Conservation (phyloP, 2,329 filamentous ascomycete species). For the Xylaria sp. region DNA sequence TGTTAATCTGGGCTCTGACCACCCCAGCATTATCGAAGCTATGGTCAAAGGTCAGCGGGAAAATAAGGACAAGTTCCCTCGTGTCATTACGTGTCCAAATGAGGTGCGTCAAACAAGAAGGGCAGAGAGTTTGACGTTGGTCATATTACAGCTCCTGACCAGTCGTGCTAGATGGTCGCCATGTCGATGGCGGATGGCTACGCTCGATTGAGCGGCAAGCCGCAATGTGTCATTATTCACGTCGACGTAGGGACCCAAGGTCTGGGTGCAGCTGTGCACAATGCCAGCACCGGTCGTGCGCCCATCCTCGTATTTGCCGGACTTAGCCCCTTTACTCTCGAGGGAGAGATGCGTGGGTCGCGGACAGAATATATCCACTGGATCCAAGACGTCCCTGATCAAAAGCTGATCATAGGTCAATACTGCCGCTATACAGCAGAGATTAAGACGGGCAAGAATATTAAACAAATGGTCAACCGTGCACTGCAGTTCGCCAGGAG, state of each 20-base stretch:
- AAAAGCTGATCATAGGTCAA: constrained; percentile 82
- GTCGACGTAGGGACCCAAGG: constrained; percentile 86
- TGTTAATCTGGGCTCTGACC: constrained; percentile 76
- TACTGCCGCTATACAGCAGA: constrained; percentile 88
- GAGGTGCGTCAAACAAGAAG: constrained; percentile 63
- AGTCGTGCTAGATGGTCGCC: constrained; percentile 74
- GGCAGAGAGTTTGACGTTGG: not conserved
- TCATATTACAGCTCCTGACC: constrained; percentile 7
- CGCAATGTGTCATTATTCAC: constrained; percentile 82
- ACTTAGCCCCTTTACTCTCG: constrained; percentile 78
- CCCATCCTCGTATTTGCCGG: constrained; percentile 84
- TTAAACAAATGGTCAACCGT: constrained; percentile 90
- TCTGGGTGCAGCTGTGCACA: constrained; percentile 81
- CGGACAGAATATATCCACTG: constrained; percentile 88
- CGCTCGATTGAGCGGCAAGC: constrained; percentile 75
- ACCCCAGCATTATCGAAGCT: constrained; percentile 82
- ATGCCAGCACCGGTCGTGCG: constrained; percentile 77
- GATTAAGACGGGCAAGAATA: constrained; percentile 84
- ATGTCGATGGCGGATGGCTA: constrained; percentile 88
- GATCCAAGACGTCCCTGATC: constrained; percentile 86
- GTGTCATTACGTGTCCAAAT: constrained; percentile 82
- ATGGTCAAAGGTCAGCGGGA: constrained; percentile 81
- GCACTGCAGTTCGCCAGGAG: constrained; percentile 84
- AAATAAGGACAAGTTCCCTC: constrained; percentile 71
- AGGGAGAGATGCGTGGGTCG: constrained; percentile 81